Base-by-base conservation (phyloP, 371 early-diverging fungal genomes). In the Lichtheimia hyalospora region DNA sequence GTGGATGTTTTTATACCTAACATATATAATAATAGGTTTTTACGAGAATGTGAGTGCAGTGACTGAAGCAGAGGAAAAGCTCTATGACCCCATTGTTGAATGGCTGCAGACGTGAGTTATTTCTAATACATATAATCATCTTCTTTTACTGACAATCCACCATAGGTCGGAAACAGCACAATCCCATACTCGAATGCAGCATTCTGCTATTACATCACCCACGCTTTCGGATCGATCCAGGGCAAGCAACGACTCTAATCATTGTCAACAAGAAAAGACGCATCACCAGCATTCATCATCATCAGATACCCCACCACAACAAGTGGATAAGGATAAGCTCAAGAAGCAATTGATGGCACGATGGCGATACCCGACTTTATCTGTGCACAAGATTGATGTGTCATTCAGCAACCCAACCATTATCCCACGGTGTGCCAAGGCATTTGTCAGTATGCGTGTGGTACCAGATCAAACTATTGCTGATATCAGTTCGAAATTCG, bases 341-440 rank as follows among this genome's bases (percentile, higher is more conserved):
- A 84, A 79, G 48, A 61, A 77, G 12, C 72, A 81, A 14, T 52
- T 93, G 61, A 88, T 91, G 89, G 80, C 85, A 20, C 84, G 90
- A 13, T 93, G 93, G 93, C 80, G 92, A 23, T 83, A 81, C 54
- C 93, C 93, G 8, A 86, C 93, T 15, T 68, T 93, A 39, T 89
- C 93, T 1, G 83, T 93, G 15, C 93, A 93, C 57, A 87, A 87
- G 59, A 85, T 93, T 41, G 88, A 88, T 55, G 87, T 91, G 15
- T 87, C 89, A 1, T 88, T 90, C 0, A 84, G 87, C 49, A 83
- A 83, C 50, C 81, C 76, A 34, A 90, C 91, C 5, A 84, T 93
- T 52, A 91, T 93, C 28, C 89, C 92, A 15, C 81, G 86, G 0
- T 81, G 73, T 5, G 91, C 89, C 28, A 81, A 74, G 50, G 92